Evolutionary conservation across 2,329 filamentous ascomycete species (phyloP).

Genomic region (Geoglossum cookeanum): DNA sequence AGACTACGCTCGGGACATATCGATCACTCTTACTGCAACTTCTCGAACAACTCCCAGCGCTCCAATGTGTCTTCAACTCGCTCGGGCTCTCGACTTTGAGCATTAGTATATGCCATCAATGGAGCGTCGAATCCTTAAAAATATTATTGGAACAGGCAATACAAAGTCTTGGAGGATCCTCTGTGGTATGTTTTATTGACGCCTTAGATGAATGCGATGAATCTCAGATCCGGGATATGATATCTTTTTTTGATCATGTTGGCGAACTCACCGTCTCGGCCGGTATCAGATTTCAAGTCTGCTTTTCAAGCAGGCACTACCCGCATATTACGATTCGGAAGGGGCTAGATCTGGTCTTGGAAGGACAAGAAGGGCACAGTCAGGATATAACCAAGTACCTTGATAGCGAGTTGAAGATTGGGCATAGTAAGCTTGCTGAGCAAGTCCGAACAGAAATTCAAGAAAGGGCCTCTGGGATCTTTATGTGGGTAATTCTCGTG

Average conservation of each 20-base stretch:
- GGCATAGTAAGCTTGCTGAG: constrained; percentile 9
- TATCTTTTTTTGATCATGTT: constrained; percentile 20
- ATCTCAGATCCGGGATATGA: constrained; percentile 20
- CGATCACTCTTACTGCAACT: constrained; percentile 30
- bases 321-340: constrained; percentile 12
- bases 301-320: constrained; percentile 16
- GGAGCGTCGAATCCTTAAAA: constrained; percentile 15
- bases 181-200: constrained; percentile 23
- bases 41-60: constrained; percentile 17
- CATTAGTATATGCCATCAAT: constrained; percentile 6
- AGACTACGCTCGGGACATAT: constrained; percentile 28
- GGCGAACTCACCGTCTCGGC: constrained; percentile 8
- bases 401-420: constrained; percentile 11
- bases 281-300: constrained; percentile 9
- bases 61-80: constrained; percentile 19
- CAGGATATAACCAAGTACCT: constrained; percentile 16
- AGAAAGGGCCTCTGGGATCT: constrained; percentile 13
- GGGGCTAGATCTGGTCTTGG: constrained; percentile 13
- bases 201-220: constrained; percentile 28
- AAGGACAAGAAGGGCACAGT: constrained; percentile 13
- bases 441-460: constrained; percentile 9
- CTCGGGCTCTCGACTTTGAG: constrained; percentile 9
- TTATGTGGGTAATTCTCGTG: constrained; percentile 14
- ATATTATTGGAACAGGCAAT: constrained; percentile 15
- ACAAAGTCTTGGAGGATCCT: constrained; percentile 11